Percentiles rank a stretch among this genome's conserved stretches.
phyloP scores from a whole-genome alignment of 495 filamentous ascomycete genomes.

The Pseudevernia furfuracea region DNA sequence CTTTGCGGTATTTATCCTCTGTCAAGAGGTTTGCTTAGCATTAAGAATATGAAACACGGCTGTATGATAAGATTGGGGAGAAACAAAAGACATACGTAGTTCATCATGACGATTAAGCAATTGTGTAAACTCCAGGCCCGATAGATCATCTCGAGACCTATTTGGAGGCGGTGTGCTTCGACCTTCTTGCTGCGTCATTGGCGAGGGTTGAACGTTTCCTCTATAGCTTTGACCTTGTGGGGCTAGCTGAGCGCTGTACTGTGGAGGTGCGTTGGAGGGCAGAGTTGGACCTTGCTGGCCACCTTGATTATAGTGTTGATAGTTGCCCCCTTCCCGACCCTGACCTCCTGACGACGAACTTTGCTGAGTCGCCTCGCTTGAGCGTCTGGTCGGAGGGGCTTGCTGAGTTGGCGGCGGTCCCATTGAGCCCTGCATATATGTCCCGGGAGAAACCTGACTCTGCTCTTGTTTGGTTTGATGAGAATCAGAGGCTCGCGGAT shows the following conservation, averaged over 20 bases:
- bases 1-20: conserved; percentile 96
- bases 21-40: conserved; percentile 14
- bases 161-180: conserved; percentile 55
- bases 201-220: conserved; percentile 19
- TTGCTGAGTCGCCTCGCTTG: conserved; percentile 23
- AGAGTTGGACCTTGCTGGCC: conserved; percentile 20
- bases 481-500: conserved; percentile 17
- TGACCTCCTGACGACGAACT: conserved; percentile 14
- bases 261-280: conserved; percentile 19
- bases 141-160: conserved; percentile 45
- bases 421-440: conserved; percentile 24
- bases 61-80: conserved; percentile 3
- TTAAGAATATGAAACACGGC: conserved; percentile 18
- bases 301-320: conserved; percentile 24
- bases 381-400: conserved; percentile 17
- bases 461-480: conserved; percentile 15
- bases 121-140: conserved; percentile 41
- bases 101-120: conserved; percentile 51
- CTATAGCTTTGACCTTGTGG: conserved; percentile 21
- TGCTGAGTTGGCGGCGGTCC: conserved; percentile 25
- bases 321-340: conserved; percentile 22
- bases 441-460: conserved; percentile 13
- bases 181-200: conserved; percentile 35
- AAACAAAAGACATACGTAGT: conserved; percentile 46
- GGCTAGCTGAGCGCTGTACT: conserved; percentile 24